A percentile compares a stretch with the other conserved stretches of the same genome.
Conservation (phyloP, 2,329 filamentous ascomycete genomes). For the Aspergillus intermedius region DNA sequence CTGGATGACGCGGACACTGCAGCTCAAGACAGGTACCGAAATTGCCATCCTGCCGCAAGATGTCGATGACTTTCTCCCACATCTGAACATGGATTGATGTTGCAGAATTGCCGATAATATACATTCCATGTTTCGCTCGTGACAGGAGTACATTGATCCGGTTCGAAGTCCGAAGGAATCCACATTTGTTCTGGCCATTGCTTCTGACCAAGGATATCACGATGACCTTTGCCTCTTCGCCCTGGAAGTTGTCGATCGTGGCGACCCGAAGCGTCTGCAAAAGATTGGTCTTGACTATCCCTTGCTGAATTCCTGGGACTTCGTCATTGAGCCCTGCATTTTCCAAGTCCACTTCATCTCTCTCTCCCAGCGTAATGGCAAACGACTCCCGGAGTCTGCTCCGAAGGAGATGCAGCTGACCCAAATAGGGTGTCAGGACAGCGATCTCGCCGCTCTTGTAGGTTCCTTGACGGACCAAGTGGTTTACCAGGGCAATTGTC, state of each 20-base stretch:
- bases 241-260: slow-evolving; percentile 71
- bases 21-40: slow-evolving; percentile 50
- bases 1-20: slow-evolving; percentile 55
- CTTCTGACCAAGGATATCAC: slow-evolving; percentile 65
- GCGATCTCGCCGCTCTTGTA: slow-evolving; percentile 60
- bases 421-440: slow-evolving; percentile 58
- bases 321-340: slow-evolving; percentile 30
- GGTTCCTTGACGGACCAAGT: slow-evolving; percentile 58
- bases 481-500: slow-evolving; percentile 55
- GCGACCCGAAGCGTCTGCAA: slow-evolving; percentile 50
- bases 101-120: slow-evolving; percentile 60
- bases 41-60: slow-evolving; percentile 43
- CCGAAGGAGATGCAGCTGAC: slow-evolving; percentile 46
- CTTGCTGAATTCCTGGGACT: slow-evolving; percentile 10
- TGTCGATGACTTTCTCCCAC: slow-evolving; percentile 55
- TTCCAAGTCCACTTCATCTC: slow-evolving; percentile 52
- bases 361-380: slow-evolving; percentile 58
- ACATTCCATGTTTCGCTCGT: slow-evolving; percentile 63
- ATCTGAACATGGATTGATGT: slow-evolving; percentile 54
- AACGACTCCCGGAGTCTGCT: slow-evolving; percentile 39
- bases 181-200: slow-evolving; percentile 52
- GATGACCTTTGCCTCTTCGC: slow-evolving; percentile 66
- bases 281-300: slow-evolving; percentile 37
- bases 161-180: slow-evolving; percentile 61
- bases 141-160: slow-evolving; percentile 64